A percentile compares a stretch with the other conserved stretches of the same genome.
Conservation (phyloP, 176 grass and related monocot species). For the Alloteropsis semialata region DNA sequence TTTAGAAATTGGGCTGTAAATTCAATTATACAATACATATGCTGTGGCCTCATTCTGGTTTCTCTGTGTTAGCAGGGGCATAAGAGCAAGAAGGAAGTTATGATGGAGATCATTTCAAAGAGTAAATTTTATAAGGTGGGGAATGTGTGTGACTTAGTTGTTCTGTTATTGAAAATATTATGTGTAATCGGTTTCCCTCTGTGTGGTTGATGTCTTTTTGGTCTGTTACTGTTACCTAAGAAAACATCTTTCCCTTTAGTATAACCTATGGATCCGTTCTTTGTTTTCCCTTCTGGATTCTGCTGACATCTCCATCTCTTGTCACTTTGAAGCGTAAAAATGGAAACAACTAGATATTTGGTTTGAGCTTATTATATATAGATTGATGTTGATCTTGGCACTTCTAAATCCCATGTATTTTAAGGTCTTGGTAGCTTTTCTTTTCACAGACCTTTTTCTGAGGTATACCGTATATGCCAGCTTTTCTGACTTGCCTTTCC, state of each 20-base stretch:
- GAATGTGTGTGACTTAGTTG: neutral
- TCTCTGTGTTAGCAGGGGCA: constrained; percentile 47
- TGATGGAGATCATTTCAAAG: constrained; percentile 90
- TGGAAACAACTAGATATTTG: neutral
- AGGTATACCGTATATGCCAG: neutral
- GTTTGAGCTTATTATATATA: neutral
- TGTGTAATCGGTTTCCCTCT: neutral
- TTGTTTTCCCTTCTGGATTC: neutral
- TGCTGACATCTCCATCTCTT: neutral
- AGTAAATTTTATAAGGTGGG: constrained; percentile 98
- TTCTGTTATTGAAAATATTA: neutral
- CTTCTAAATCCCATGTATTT: constrained; percentile 7
- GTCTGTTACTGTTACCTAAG: neutral
- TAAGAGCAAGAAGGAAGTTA: constrained; percentile 98
- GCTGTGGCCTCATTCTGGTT: constrained; percentile 24
- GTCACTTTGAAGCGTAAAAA: neutral
- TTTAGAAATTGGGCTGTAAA: constrained; percentile 4
- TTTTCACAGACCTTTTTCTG: constrained; percentile 14
- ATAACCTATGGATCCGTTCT: neutral
- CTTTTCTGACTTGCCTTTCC: constrained; percentile 6
- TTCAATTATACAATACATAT: constrained; percentile 15
- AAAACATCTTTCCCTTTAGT: constrained; percentile 1
- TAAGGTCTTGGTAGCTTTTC: neutral
- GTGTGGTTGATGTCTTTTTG: neutral
- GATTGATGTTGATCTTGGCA: neutral